These are phyloP conservation scores for Microdochium bolleyi DNA, from an alignment of 2,329 filamentous ascomycete species.

Conservation along the genomic window DNA sequence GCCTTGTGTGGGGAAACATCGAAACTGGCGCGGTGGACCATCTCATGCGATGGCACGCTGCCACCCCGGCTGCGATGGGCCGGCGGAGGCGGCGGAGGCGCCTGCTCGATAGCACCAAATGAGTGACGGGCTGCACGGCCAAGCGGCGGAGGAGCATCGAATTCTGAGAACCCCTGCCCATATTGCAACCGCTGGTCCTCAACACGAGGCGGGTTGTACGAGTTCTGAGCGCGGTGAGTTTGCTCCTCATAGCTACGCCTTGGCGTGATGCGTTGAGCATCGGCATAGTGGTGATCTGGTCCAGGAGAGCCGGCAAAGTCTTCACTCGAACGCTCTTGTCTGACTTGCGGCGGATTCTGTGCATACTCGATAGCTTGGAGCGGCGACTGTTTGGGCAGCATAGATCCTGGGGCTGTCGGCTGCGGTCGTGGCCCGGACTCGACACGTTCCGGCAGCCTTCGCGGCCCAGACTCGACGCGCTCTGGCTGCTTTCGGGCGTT, in stretches of 20 bases:
- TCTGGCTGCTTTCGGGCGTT: slow-evolving; percentile 22
- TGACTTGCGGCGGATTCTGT: neutral
- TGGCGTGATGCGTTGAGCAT: slow-evolving; percentile 28
- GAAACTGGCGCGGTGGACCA: slow-evolving; percentile 28
- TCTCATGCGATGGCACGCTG: slow-evolving; percentile 32
- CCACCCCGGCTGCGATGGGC: slow-evolving; percentile 42
- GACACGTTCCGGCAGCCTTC: slow-evolving; percentile 15
- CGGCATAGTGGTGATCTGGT: slow-evolving; percentile 18
- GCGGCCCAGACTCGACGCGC: slow-evolving; percentile 34
- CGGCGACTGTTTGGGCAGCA: slow-evolving; percentile 42
- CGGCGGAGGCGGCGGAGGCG: slow-evolving; percentile 47
- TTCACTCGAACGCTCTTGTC: slow-evolving; percentile 13
- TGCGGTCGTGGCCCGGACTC: slow-evolving; percentile 40
- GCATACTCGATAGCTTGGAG: slow-evolving; percentile 44
- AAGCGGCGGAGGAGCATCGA: slow-evolving; percentile 10
- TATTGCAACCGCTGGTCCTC: slow-evolving; percentile 12
- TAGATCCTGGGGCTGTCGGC: slow-evolving; percentile 22
- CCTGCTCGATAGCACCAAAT: slow-evolving; percentile 28
- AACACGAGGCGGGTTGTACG: slow-evolving; percentile 20
- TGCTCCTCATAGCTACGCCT: slow-evolving; percentile 19
- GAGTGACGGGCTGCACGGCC: slow-evolving; percentile 13
- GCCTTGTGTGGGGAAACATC: slow-evolving; percentile 34
- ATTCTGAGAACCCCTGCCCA: slow-evolving; percentile 8
- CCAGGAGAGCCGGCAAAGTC: slow-evolving; percentile 24
- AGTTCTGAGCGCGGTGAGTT: slow-evolving; percentile 22